These are phyloP conservation scores for Pleurotus pulmonarius DNA, from an alignment of 768 basidiomycete species.

Conservation along the genomic window DNA sequence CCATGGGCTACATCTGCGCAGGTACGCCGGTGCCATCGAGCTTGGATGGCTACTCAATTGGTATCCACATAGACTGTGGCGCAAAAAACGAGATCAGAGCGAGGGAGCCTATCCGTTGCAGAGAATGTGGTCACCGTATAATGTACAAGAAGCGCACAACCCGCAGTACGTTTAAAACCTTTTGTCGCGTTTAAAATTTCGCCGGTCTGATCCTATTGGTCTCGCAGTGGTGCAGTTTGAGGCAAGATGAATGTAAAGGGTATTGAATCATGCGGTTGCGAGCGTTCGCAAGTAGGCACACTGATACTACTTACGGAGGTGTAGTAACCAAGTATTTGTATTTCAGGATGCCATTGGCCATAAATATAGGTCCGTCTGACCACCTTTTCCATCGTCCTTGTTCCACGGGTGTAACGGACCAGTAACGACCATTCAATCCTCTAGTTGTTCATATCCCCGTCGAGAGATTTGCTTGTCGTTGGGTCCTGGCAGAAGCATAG, in stretches of 20 bases:
- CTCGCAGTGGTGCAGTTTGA: conserved; percentile 77
- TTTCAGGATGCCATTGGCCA: too few relatives aligned
- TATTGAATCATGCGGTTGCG: conserved; percentile 9
- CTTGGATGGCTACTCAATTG: conserved; percentile 10
- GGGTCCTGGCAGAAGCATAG: too few relatives aligned
- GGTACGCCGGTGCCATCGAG: conserved; percentile 39
- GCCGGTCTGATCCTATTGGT: background rate
- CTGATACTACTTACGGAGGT: too few relatives aligned
- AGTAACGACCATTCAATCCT: conserved; percentile 49
- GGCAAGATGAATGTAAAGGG: conserved; percentile 41
- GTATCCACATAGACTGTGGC: conserved; percentile 67
- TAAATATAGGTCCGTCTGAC: background rate
- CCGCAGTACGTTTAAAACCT: conserved; percentile 61
- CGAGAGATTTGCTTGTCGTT: too few relatives aligned
- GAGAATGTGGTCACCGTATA: conserved; percentile 96
- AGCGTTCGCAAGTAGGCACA: too few relatives aligned
- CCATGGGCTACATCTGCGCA: conserved; percentile 84
- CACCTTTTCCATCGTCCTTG: conserved; percentile 23
- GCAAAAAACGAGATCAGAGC: conserved; percentile 89
- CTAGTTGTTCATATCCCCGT: too few relatives aligned
- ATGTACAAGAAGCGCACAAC: conserved; percentile 98
- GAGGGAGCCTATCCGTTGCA: conserved; percentile 91
- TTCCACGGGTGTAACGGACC: conserved; percentile 52
- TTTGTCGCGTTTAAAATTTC: background rate
- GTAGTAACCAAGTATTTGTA: too few relatives aligned